Evolutionary conservation across 768 basidiomycete species (phyloP).

Genomic region (Suillus discolor): DNA sequence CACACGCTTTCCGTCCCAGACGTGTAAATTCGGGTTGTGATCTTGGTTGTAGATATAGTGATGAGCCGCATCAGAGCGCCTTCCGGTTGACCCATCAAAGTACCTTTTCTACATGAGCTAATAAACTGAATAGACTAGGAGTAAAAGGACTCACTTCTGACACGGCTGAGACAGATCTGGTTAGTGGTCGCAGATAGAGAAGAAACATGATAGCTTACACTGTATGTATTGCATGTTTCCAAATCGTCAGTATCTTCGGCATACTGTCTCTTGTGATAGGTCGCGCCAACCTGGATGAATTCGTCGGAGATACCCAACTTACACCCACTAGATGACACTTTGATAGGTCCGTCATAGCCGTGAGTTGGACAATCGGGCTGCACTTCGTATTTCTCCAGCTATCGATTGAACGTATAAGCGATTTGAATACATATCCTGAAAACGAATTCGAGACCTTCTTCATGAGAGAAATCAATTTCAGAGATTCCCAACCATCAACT

Average conservation of each 20-base stretch:
- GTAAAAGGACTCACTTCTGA: conserved; percentile 43
- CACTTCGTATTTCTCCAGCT: background rate
- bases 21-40: background rate
- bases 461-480: background rate
- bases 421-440: background rate
- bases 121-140: too few relatives aligned
- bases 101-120: conserved; percentile 41
- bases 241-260: background rate
- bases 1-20: background rate
- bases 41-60: background rate
- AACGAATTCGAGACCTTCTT: background rate
- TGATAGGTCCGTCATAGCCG: background rate
- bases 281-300: background rate
- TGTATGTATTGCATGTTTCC: background rate
- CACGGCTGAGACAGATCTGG: conserved; percentile 26
- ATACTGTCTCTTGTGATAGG: background rate
- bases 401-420: background rate
- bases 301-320: background rate
- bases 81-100: conserved; percentile 51
- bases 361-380: background rate
- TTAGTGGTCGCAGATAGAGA: background rate
- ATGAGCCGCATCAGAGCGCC: conserved; percentile 54
- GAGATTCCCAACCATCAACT: background rate
- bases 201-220: background rate
- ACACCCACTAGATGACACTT: background rate